A percentile compares a stretch with the other conserved stretches of the same genome.
Evolutionary conservation across 2,329 filamentous ascomycete species (phyloP).

Genomic region (Colletotrichum tamarilloi): DNA sequence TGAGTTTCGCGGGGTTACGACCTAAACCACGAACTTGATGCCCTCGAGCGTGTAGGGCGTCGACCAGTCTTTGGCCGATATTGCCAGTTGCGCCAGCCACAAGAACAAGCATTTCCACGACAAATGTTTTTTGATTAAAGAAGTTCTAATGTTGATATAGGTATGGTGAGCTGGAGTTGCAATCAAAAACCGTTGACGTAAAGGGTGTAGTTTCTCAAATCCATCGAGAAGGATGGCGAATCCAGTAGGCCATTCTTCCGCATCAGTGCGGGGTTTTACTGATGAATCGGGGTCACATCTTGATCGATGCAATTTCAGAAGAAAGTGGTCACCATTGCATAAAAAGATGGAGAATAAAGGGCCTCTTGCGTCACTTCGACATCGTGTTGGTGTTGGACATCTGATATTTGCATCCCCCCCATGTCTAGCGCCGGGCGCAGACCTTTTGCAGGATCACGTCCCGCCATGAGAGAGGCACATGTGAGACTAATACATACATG

Average conservation of each 20-base stretch:
- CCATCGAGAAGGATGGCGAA: too few relatives aligned
- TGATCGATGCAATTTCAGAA: neutral
- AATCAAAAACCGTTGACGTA: too few relatives aligned
- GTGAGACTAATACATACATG: too few relatives aligned
- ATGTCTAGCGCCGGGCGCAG: neutral
- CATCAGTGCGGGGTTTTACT: neutral
- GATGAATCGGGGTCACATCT: neutral
- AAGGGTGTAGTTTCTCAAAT: too few relatives aligned
- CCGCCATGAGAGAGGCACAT: neutral
- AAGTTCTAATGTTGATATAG: too few relatives aligned
- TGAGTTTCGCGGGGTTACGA: neutral
- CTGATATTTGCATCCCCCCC: neutral
- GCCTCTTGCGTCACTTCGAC: neutral
- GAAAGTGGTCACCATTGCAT: neutral
- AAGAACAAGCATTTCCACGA: neutral
- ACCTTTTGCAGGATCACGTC: neutral
- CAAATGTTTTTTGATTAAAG: too few relatives aligned
- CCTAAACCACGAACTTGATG: neutral
- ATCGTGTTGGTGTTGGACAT: neutral
- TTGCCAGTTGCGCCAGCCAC: neutral
- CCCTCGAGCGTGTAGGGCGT: neutral
- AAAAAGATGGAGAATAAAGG: neutral
- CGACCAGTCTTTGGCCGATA: neutral
- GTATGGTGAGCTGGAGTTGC: too few relatives aligned
- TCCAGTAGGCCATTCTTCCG: too few relatives aligned